These are phyloP conservation scores for Cordyceps tenuipes DNA, from an alignment of 2,329 filamentous ascomycete genomes.

Conservation along the genomic window DNA sequence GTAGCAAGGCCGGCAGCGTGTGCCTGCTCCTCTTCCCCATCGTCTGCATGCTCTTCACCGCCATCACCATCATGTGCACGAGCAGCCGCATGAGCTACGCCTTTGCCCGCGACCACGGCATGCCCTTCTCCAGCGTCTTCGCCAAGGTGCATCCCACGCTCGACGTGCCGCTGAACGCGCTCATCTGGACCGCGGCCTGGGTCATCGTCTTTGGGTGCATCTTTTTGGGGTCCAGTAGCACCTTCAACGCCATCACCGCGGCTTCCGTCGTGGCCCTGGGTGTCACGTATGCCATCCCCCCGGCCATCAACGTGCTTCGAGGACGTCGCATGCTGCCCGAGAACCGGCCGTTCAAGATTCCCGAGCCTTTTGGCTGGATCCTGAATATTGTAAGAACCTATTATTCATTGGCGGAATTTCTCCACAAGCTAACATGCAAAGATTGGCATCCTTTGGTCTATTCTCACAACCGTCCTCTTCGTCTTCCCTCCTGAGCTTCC, in stretches of 20 bases:
- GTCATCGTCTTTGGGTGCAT: constrained; percentile 63
- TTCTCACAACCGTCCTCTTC: constrained; percentile 59
- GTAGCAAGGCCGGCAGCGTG: constrained; percentile 50
- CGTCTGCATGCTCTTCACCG: constrained; percentile 55
- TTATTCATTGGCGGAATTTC: fast-evolving
- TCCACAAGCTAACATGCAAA: constrained; percentile 10
- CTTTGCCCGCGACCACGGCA: constrained; percentile 55
- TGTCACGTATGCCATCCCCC: constrained; percentile 66
- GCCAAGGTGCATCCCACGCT: constrained; percentile 52
- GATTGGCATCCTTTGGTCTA: constrained; percentile 52
- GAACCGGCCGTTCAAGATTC: constrained; percentile 9
- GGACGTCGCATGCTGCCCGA: constrained; percentile 5
- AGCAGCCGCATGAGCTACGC: constrained; percentile 59
- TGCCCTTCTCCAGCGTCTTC: constrained; percentile 54
- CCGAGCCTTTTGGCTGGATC: constrained; percentile 8
- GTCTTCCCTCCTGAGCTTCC: constrained; percentile 27
- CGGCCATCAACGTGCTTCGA: constrained; percentile 49
- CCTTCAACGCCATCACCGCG: constrained; percentile 64
- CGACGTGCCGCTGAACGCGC: constrained; percentile 58
- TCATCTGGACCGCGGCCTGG: constrained; percentile 50
- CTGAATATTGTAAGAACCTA: constrained; percentile 3
- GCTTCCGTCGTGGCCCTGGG: constrained; percentile 65
- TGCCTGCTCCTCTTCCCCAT: constrained; percentile 59
- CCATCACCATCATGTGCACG: constrained; percentile 57
- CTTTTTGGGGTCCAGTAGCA: constrained; percentile 55